Conservation (phyloP, 306 rosid species). For the Echinosophora koreensis region DNA sequence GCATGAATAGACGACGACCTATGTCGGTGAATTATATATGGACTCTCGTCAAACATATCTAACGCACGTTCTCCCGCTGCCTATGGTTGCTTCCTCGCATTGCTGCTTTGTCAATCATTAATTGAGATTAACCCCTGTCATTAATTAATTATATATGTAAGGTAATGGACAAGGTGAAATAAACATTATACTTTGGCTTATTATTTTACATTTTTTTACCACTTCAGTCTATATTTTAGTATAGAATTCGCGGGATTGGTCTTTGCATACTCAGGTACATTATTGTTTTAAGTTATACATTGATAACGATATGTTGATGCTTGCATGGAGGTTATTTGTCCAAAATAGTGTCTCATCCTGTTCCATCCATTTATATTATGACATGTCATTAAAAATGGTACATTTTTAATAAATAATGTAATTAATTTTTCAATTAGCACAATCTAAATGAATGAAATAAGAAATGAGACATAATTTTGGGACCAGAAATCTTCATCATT, state of each 20-base stretch:
- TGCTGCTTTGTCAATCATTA: slow-evolving; percentile 5
- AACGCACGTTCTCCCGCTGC: neutral
- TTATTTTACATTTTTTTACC: neutral
- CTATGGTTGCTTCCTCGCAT: neutral
- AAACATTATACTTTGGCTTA: neutral
- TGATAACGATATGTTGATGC: neutral
- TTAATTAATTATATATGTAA: neutral
- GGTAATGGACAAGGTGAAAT: neutral
- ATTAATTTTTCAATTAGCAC: too few species aligned
- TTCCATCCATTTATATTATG: too few species aligned
- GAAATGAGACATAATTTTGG: too few species aligned
- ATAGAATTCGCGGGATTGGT: slow-evolving; percentile 1
- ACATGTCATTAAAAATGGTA: too few species aligned
- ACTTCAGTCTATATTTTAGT: neutral
- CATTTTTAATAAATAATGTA: too few species aligned
- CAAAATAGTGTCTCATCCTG: too few species aligned
- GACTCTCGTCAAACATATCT: neutral
- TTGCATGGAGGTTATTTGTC: neutral
- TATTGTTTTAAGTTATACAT: slow-evolving; percentile 6
- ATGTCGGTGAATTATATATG: slow-evolving; percentile 45
- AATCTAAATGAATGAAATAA: too few species aligned
- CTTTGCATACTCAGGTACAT: neutral
- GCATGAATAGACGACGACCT: neutral
- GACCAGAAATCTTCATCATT: too few species aligned
- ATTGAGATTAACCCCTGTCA: slow-evolving; percentile 18